Evolutionary conservation across 192 early-diverging fungal genomes (phyloP), one percentile per base, ranked within the genome.

Genomic region (Linnemannia hyalina): DNA sequence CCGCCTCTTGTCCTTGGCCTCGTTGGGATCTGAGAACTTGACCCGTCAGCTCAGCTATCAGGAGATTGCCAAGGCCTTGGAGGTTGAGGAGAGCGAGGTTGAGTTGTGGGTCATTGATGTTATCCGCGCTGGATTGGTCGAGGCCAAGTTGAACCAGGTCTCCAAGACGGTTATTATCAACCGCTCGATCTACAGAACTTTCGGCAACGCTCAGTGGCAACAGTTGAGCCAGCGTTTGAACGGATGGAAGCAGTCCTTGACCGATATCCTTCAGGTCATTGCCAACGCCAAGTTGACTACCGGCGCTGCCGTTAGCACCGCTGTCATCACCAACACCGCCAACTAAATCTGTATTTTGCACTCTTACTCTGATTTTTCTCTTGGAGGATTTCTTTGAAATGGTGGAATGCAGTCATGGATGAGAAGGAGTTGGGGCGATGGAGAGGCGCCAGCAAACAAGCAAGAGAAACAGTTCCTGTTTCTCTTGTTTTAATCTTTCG

Each of bases 61-160:
- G 70, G 86, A 90, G n/a, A 93, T 99, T 70, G 92, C 95, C 55
- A 87, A 90, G 70, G 94, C 93, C 5, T 90, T 99, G 42, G 93
- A 93, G 70, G 93, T 99, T 71, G 88, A 91, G 20, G 93, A 93
- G 73, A 92, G 90, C 23, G 96, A 98, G 41, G 97, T 99, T 16
- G 98, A 99, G 91, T 87, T 97, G 91, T 99, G 97, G 97, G 93
- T 97, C 29, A 98, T 99, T 86, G 96, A 97, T 83, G 96, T 94
- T 16, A 97, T 99, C 70, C 95, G 97, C 52, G 94, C 96, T 38
- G 96, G 96, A 60, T 92, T 99, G 80, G 92, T 98, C 26, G 97
- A 99, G 82, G 97, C 95, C 78, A 97, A 96, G 90, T 94, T 99
- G 91, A 94, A 98, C 91, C 98, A 99, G 90, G 90, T 98, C 26